phyloP scores from a whole-genome alignment of 2,329 filamentous ascomycete genomes.

The Calonectria honghensis region DNA sequence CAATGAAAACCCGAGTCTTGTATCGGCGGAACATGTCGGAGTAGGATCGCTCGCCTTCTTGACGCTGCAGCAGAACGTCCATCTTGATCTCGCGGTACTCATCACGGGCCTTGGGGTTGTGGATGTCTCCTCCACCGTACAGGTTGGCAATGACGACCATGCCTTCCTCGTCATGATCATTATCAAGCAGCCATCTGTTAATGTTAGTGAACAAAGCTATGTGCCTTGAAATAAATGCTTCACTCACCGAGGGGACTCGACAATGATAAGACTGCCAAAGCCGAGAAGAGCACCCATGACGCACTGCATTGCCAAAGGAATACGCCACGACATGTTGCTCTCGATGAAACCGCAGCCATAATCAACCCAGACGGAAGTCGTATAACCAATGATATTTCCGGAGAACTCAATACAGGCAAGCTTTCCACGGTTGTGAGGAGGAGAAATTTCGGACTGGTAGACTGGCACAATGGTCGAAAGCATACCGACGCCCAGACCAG shows the following conservation, averaged over 20 bases:
- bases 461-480: constrained; percentile 94
- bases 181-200: constrained; percentile 93
- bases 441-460: constrained; percentile 96
- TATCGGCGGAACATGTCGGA: constrained; percentile 96
- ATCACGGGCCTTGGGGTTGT: constrained; percentile 92
- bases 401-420: constrained; percentile 98
- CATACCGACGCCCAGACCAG: constrained; percentile 90
- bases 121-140: constrained; percentile 96
- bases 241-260: constrained; percentile 91
- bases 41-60: constrained; percentile 96
- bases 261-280: constrained; percentile 91
- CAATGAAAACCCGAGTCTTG: constrained; percentile 94
- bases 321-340: constrained; percentile 89
- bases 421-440: constrained; percentile 95
- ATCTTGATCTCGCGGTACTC: constrained; percentile 99
- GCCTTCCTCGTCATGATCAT: constrained; percentile 98
- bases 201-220: constrained; percentile 53
- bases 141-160: constrained; percentile 99
- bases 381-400: constrained; percentile 96
- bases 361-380: constrained; percentile 98
- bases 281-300: constrained; percentile 93
- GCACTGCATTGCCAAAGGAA: constrained; percentile 94
- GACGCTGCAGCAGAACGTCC: constrained; percentile 92
- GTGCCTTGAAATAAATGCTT: constrained; percentile 21
- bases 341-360: constrained; percentile 96